Conservation (phyloP, 2,329 filamentous ascomycete genomes). For the Scleromitrula shiraiana region DNA sequence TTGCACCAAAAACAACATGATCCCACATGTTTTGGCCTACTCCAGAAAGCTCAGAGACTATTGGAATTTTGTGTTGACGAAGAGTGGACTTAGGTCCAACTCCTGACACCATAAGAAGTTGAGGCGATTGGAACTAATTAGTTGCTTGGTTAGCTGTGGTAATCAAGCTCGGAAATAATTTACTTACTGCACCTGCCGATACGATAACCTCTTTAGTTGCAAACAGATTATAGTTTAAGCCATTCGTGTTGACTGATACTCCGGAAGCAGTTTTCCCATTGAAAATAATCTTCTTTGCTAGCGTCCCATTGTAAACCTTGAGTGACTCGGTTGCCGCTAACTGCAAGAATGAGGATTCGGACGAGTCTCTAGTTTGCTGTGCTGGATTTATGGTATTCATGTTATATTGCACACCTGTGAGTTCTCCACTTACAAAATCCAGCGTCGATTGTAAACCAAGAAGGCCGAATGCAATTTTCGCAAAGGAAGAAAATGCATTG, state of each 20-base stretch:
- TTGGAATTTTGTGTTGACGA: conserved; percentile 26
- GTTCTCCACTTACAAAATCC: conserved; percentile 1
- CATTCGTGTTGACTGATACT: neutral
- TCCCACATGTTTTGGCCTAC: conserved; percentile 40
- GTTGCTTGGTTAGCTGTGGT: neutral
- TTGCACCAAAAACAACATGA: conserved; percentile 8
- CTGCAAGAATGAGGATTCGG: neutral
- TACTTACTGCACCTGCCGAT: neutral
- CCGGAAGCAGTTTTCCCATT: neutral
- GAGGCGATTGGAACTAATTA: neutral
- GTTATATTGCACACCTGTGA: neutral
- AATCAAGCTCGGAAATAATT: neutral
- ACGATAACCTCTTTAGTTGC: conserved; percentile 17
- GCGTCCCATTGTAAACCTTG: neutral
- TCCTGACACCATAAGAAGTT: neutral
- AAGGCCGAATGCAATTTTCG: neutral
- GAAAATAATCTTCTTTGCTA: conserved; percentile 5
- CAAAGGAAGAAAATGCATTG: neutral
- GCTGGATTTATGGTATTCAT: neutral
- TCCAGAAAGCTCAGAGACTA: conserved; percentile 23
- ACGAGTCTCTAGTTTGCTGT: neutral
- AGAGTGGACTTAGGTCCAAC: neutral
- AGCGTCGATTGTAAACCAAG: neutral
- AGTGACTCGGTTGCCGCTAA: neutral
- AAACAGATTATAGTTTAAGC: conserved; percentile 10